These are phyloP conservation scores for Podaxis sp. DNA, from an alignment of 768 basidiomycete genomes.

Conservation along the genomic window DNA sequence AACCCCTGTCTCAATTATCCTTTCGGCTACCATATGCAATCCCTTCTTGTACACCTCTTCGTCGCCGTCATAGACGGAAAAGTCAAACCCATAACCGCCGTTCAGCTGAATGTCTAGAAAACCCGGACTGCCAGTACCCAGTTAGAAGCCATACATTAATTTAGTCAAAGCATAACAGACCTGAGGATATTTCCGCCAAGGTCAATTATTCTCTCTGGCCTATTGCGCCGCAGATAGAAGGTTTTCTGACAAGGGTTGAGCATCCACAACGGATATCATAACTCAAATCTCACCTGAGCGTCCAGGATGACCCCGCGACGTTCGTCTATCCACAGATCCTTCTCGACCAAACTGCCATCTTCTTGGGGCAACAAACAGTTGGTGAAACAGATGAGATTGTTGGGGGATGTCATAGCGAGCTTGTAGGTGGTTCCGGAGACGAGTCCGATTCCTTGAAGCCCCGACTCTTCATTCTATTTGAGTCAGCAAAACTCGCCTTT, in stretches of 20 bases:
- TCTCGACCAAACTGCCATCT: slow-evolving; percentile 71
- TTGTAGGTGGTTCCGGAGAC: not conserved
- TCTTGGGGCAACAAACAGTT: slow-evolving; percentile 81
- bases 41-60: slow-evolving; percentile 68
- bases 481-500: slow-evolving; percentile 1
- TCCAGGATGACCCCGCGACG: slow-evolving; percentile 71
- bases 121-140: slow-evolving; percentile 58
- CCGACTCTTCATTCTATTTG: slow-evolving; percentile 9
- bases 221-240: slow-evolving; percentile 60
- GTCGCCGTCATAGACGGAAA: slow-evolving; percentile 76
- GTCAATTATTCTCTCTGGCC: slow-evolving; percentile 67
- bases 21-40: slow-evolving; percentile 67
- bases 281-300: slow-evolving; percentile 52
- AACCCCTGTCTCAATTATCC: slow-evolving; percentile 84
- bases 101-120: slow-evolving; percentile 89
- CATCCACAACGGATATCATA: not conserved
- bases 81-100: slow-evolving; percentile 86
- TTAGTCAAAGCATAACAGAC: slow-evolving; percentile 29
- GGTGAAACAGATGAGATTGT: slow-evolving; percentile 82
- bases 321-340: slow-evolving; percentile 84
- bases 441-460: not conserved
- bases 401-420: slow-evolving; percentile 42
- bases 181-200: slow-evolving; percentile 78
- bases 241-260: slow-evolving; percentile 49
- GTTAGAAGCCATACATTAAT: not conserved